Base-by-base conservation (phyloP, 2,329 filamentous ascomycete genomes). In the Tolypocladium nubicola region DNA sequence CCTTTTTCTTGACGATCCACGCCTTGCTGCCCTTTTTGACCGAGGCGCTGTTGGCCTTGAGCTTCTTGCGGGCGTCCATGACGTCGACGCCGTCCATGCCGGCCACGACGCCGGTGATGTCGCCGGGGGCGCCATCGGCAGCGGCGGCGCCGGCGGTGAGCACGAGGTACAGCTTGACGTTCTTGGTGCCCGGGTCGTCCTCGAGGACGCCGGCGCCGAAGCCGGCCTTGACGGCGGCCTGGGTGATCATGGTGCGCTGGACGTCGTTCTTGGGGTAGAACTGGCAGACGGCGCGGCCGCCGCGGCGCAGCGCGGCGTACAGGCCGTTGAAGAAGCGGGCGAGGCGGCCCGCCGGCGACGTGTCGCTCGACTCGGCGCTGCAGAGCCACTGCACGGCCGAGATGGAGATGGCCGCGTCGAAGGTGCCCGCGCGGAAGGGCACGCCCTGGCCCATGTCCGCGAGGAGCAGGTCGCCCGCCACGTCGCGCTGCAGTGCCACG, bases 351-450 rank as follows among this genome's bases (percentile, higher is more conserved):
- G 88, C 82, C 1, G 91, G 88, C 1, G 83, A 89, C 0, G 94
- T 92, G 54, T 95, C 90, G 68, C 84, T 89, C 59, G 83, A 89
- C 71, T 97, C 94, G 45, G 93, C 94, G 71, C 96, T 97, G 73
- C 94, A 99, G 37, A 99, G 79, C 94, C 94, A 99, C 73, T 99
- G 94, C n/a, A 99, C 88, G 0, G 94, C 94, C 64, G 85, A 90
- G 69, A 99, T 97, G 67, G 86, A 91, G 65, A 99, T 91, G 26
- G 94, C 94, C 0, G 93, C 94, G 70, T 99, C 94, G 68, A 99
- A 99, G 0, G 87, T 84, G 38, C 94, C 94, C 0, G 94, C 84
- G 19, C 94, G 86, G 71, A 99, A 99, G 0, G 94, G 94, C 0
- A 99, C 84, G 1, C 94, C 94, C 68, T 99, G 94, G 0, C 94